phyloP scores from a whole-genome alignment of 164 flowering plant species.

The Malania oleifera region DNA sequence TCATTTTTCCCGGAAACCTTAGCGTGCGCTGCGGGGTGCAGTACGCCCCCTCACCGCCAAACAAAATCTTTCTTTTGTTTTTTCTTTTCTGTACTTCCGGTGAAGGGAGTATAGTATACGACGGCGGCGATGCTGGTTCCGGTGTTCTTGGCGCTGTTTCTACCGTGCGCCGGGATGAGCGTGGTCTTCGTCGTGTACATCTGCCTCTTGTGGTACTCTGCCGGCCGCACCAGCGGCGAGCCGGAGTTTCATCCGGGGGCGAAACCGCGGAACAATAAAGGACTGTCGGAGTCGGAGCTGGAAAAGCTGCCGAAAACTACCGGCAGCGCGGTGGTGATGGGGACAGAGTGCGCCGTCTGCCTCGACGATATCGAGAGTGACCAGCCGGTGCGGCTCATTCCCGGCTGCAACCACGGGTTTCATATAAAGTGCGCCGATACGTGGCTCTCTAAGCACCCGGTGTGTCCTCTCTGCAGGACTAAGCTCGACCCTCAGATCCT shows the following conservation, averaged over 20 bases:
- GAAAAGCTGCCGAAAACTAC: constrained; percentile 40
- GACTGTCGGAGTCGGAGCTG: constrained; percentile 45
- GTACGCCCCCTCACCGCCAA: constrained; percentile 5
- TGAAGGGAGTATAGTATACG: too few relatives aligned
- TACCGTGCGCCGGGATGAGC: constrained; percentile 54
- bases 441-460: constrained; percentile 49
- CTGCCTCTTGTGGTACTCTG: constrained; percentile 46
- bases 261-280: constrained; percentile 23
- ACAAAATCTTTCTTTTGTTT: neutral
- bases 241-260: constrained; percentile 10
- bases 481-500: constrained; percentile 29
- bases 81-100: too few relatives aligned
- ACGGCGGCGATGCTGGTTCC: constrained; percentile 34
- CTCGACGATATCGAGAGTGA: constrained; percentile 46
- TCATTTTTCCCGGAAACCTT: neutral
- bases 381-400: constrained; percentile 41
- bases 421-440: constrained; percentile 54
- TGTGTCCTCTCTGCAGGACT: constrained; percentile 56
- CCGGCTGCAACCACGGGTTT: constrained; percentile 61
- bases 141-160: constrained; percentile 45
- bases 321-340: constrained; percentile 41
- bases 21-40: constrained; percentile 3
- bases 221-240: neutral
- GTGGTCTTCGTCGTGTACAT: constrained; percentile 50
- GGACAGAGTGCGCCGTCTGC: constrained; percentile 54